Evolutionary conservation across 345 rosid species (phyloP).

Genomic region (Pelargonium nanum): DNA sequence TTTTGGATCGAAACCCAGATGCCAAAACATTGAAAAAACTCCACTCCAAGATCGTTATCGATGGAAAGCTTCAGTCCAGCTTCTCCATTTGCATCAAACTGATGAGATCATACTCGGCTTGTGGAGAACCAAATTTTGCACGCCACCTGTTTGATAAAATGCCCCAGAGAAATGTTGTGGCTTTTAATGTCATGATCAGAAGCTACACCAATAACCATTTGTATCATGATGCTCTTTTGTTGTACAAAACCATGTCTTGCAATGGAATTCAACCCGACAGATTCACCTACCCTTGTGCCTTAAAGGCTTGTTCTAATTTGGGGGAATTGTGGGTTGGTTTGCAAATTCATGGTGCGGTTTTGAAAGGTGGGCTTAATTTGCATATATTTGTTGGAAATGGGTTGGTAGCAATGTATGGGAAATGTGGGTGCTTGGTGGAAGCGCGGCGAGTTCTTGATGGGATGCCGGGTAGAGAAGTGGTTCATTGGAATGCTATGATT

Average conservation of each 20-base stretch:
- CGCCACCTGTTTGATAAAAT: slow-evolving; percentile 12
- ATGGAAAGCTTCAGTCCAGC: neutral
- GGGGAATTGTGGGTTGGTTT: slow-evolving; percentile 2
- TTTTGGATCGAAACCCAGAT: slow-evolving; percentile 12
- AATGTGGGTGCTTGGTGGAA: slow-evolving; percentile 27
- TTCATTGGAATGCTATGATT: slow-evolving; percentile 55
- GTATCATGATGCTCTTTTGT: neutral
- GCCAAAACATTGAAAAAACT: slow-evolving; percentile 8
- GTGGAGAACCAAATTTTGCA: neutral
- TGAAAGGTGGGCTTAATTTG: slow-evolving; percentile 16
- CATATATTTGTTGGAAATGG: slow-evolving; percentile 36
- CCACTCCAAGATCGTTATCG: slow-evolving; percentile 5
- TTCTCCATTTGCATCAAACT: slow-evolving; percentile 7
- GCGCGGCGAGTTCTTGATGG: slow-evolving; percentile 37
- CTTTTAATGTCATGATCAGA: slow-evolving; percentile 14
- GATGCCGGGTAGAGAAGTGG: slow-evolving; percentile 32
- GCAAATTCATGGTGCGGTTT: slow-evolving; percentile 8
- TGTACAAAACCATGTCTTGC: slow-evolving; percentile 6
- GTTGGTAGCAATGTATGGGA: slow-evolving; percentile 36
- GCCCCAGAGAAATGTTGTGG: slow-evolving; percentile 10
- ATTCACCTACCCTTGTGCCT: slow-evolving; percentile 13
- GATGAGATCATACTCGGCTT: slow-evolving; percentile 12
- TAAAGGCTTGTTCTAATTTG: slow-evolving; percentile 11
- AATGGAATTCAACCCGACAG: slow-evolving; percentile 8
- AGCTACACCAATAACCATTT: slow-evolving; percentile 9